Base-by-base conservation (phyloP, 306 rosid genomes). In the Parietaria judaica region DNA sequence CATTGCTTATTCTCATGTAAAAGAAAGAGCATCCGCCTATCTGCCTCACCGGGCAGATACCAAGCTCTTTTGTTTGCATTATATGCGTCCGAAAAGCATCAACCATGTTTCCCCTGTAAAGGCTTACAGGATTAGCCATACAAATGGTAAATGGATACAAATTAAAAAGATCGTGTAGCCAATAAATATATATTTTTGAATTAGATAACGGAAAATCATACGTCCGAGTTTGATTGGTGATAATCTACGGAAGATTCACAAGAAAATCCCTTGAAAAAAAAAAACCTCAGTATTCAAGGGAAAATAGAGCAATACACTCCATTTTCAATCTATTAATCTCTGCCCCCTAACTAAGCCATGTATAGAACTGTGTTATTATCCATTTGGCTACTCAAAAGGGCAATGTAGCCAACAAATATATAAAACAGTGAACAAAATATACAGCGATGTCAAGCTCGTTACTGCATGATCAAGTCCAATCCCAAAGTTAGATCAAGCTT, bases 31-130 rank as follows among this genome's bases (percentile, higher is more conserved):
- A 88, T 34, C 94, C 95, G 62, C 99, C 94, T 69, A 94, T 88
- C 82, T 94, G 95, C 80, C 95, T 81, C 70, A 94, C 99, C 53
- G 99, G 99, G 76, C 99, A 88, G 8, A 94, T 88, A 41, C 96
- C 99, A n/a, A 88, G 97, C 60, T 94, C 99, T 77, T 86, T 94
- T 3, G 95, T 86, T 73, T 94, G 99, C 95, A 88, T 88, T 75
- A 92, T 88, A 84, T 88, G 96, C 17, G 79, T 81, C 51, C 95
- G 80, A 74, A 94, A 94, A 73, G 95, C 99, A 79, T 94, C 99
- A 52, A 94, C 99, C 99, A 94, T 94, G 66, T 94, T 88, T 72
- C 96, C 97, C 81, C 99, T 94, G 84, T 46, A 59, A 73, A 45
- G 66, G 55, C 14, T 54, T 6, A 60, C 10, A 59, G 10, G 23